Percentiles rank a stretch among this genome's conserved stretches.
Conservation (phyloP, 208 protist species). For the Crithidia expoeki region DNA sequence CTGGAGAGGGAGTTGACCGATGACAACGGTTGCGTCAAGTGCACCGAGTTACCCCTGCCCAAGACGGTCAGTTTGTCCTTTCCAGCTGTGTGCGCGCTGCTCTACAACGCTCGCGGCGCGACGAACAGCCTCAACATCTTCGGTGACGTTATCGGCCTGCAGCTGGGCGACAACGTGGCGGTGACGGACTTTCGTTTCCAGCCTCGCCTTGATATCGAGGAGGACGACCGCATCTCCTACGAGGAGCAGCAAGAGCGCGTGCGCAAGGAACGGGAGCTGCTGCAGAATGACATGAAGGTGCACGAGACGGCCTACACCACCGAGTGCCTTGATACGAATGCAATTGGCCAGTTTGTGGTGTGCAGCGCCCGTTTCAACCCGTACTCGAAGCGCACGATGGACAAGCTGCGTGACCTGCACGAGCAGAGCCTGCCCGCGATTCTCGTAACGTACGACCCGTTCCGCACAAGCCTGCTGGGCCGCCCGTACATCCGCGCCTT, state of each 20-base stretch:
- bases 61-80: conserved; percentile 52
- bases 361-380: conserved; percentile 52
- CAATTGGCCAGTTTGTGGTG: conserved; percentile 64
- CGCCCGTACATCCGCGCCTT: conserved; percentile 67
- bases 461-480: conserved; percentile 66
- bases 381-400: conserved; percentile 42
- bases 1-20: conserved; percentile 30
- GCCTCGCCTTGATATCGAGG: conserved; percentile 32
- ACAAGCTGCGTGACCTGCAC: conserved; percentile 53
- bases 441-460: conserved; percentile 72
- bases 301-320: conserved; percentile 39
- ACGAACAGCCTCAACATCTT: conserved; percentile 49
- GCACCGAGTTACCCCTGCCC: conserved; percentile 27
- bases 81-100: conserved; percentile 55
- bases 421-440: conserved; percentile 51
- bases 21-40: conserved; percentile 38
- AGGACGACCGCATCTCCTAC: conserved; percentile 35
- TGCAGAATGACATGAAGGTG: conserved; percentile 31
- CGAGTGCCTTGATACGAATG: conserved; percentile 67
- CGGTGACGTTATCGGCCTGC: conserved; percentile 60
- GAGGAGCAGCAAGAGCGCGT: conserved; percentile 17
- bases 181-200: conserved; percentile 52
- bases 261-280: conserved; percentile 23
- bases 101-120: conserved; percentile 40
- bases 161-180: conserved; percentile 52